Evolutionary conservation across 352 stramenopile genomes (phyloP).

Genomic region (Phytophthora fragariae): DNA sequence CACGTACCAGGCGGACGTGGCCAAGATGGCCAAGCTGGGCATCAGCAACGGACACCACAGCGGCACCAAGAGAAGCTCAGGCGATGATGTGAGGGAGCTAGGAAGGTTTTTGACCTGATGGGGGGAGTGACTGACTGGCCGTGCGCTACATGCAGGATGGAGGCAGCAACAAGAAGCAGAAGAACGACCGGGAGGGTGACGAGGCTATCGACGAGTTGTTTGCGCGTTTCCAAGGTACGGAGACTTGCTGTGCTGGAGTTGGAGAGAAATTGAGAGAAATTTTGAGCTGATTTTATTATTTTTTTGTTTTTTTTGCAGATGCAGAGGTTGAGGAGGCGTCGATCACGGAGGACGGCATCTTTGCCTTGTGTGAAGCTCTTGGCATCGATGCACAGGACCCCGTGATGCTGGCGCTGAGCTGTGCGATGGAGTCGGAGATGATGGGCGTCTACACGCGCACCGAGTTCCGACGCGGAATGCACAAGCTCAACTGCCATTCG

Average conservation of each 20-base stretch:
- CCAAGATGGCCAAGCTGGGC: slow-evolving; percentile 36
- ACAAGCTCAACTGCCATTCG: slow-evolving; percentile 69
- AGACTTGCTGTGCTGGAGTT: not conserved
- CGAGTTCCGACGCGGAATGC: slow-evolving; percentile 78
- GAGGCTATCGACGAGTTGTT: slow-evolving; percentile 65
- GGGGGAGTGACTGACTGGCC: not conserved
- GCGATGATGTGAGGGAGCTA: slow-evolving; percentile 33
- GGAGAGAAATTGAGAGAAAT: not conserved
- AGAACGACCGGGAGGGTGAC: slow-evolving; percentile 42
- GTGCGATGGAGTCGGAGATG: slow-evolving; percentile 73
- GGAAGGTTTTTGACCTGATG: not conserved
- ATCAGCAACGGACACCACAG: slow-evolving; percentile 31
- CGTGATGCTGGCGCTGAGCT: slow-evolving; percentile 84
- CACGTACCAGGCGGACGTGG: slow-evolving; percentile 50
- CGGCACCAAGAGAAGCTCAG: slow-evolving; percentile 39
- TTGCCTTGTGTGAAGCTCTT: slow-evolving; percentile 74
- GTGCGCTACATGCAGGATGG: slow-evolving; percentile 17
- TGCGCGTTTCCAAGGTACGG: slow-evolving; percentile 66
- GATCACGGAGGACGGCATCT: slow-evolving; percentile 87
- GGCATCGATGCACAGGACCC: slow-evolving; percentile 81
- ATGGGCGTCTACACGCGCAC: slow-evolving; percentile 84
- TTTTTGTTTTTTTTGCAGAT: slow-evolving; percentile 44
- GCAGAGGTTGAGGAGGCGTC: slow-evolving; percentile 52
- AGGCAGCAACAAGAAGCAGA: slow-evolving; percentile 63
- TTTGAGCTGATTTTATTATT: not conserved